A percentile compares a stretch with the other conserved stretches of the same genome.
phyloP scores from a whole-genome alignment of 2,329 filamentous ascomycete genomes.

The Verticillium isaacii region DNA sequence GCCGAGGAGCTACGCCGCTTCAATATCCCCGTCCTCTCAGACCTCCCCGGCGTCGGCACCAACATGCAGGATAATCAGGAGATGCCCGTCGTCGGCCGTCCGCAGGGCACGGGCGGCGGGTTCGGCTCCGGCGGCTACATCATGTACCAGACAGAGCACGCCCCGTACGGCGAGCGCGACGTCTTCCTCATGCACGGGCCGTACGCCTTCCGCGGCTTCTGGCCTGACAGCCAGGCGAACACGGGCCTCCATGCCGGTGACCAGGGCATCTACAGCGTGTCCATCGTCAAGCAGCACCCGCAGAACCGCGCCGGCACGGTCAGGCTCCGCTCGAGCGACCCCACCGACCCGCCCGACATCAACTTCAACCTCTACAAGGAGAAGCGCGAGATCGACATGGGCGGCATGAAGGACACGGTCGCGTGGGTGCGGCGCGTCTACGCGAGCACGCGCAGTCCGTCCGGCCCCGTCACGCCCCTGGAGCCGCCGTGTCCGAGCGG shows the following conservation, averaged over 20 bases:
- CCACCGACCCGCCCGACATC: conserved; percentile 55
- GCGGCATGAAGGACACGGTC: conserved; percentile 42
- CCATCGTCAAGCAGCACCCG: conserved; percentile 28
- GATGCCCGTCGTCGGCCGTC: conserved; percentile 23
- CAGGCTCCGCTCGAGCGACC: conserved; percentile 48
- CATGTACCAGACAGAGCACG: conserved; percentile 6
- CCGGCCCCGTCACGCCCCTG: conserved; percentile 12
- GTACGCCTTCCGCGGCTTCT: conserved; percentile 49
- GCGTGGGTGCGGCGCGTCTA: conserved; percentile 21
- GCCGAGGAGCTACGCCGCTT: conserved; percentile 33
- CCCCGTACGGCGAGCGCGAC: neutral
- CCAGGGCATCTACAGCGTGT: conserved; percentile 34
- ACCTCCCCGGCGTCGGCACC: conserved; percentile 52
- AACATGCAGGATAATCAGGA: conserved; percentile 42
- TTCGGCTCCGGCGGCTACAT: conserved; percentile 3
- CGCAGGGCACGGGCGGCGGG: conserved; percentile 9
- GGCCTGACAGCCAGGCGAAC: conserved; percentile 39
- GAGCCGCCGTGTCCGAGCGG: conserved; percentile 14
- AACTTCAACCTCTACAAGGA: conserved; percentile 48
- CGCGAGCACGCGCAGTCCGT: conserved; percentile 11
- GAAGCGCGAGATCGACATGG: conserved; percentile 29
- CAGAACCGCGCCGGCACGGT: conserved; percentile 50
- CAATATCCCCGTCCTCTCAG: conserved; percentile 40
- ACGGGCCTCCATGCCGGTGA: conserved; percentile 24
- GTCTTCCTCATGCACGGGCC: conserved; percentile 19